Base-by-base conservation (phyloP, 768 basidiomycete species). In the Mycena albidolilacea region DNA sequence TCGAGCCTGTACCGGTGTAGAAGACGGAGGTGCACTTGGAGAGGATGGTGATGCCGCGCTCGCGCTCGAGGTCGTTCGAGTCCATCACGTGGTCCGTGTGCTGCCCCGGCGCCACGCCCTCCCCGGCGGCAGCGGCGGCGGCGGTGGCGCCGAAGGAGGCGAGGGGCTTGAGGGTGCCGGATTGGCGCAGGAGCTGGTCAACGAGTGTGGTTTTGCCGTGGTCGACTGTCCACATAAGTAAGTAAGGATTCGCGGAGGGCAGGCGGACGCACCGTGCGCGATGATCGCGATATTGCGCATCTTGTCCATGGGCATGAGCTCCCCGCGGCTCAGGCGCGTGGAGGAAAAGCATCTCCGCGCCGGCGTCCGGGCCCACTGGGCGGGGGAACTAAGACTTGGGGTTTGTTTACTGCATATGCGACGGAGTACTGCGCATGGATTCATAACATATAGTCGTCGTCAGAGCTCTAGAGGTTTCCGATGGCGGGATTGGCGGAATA, bases 21-120 rank as follows among this genome's bases (percentile, higher is more conserved):
- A 81, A 82, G 21, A 89, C 84, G 59, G 86, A 88, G 3, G 89
- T 89, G 79, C 88, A 89, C 71, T 90, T 90, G 0, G 88, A 89
- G 58, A 90, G 84, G 69, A 91, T 91, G 19, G 90, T 90, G 65
- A 91, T 91, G 10, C 90, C 89, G 3, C 90, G 87, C 79, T 91
- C 89, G 3, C 90, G 87, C 79, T 91, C 90, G 9, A 88, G 81
- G 81, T 87, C 86, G 75, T 87, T 87, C 1, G 86, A 87, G 78
- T 88, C 87, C 87, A 88, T 88, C 21, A 87, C 79, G 5, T 87
- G 84, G 0, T 85, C 86, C 61, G 84, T 81, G 75, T 84, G 85
- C 0, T 80, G 83, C 44, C 82, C 80, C 59, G 84, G 83, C 21
- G 83, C 80, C 19, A 80, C 77, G 39, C 80, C 81, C 71, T 83